Base-by-base conservation (phyloP, 495 filamentous ascomycete genomes). In the Chaetomium cochliodes region DNA sequence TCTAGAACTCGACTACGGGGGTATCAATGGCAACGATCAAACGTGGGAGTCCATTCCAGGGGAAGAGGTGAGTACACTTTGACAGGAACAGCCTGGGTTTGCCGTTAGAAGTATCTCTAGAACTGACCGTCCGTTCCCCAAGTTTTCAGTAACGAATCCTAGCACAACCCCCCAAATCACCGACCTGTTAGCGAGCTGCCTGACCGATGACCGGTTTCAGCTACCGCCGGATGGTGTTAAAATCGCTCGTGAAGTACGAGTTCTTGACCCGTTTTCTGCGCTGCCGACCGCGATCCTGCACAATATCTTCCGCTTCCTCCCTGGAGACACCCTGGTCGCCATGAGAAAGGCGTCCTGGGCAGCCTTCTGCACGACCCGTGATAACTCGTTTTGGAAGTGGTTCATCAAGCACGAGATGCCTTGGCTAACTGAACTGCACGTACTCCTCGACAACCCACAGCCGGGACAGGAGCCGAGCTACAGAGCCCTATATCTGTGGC, bases 331-430 rank as follows among this genome's bases (percentile, higher is more conserved):
- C 37, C 37, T 58, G 23, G 11, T 58, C 22, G 22, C n/a, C 5
- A 9, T 46, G 6, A 37, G 42, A 12, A 46, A 46, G 39, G 37
- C 55, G 3, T 58, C 55, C 6, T 58, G 55, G 55, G 12, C 22
- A 1, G 55, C 39, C 37, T 46, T 58, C 25, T 44, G 37, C 39
- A 39, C 39, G 22, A 46, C 55, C 33, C 37, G 55, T 11, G 7
- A 16, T 13, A 58, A 58, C 39, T 13, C 20, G 3, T 58, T 58
- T 22, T 58, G 55, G 55, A 58, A 28, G 39, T 37, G 55, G 39
- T 58, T 44, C 55, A 37, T 58, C 23, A 46, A 26, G 11, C 55
- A 46, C 26, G 39, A 46, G 5, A 58, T 58, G 55, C 39, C 55
- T n/a, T 58, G 55, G 55, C 37, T 58, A 11, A 46, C 22, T 1